Conservation (phyloP, 2,329 filamentous ascomycete species). For the Phyllosticta citrichinensis region DNA sequence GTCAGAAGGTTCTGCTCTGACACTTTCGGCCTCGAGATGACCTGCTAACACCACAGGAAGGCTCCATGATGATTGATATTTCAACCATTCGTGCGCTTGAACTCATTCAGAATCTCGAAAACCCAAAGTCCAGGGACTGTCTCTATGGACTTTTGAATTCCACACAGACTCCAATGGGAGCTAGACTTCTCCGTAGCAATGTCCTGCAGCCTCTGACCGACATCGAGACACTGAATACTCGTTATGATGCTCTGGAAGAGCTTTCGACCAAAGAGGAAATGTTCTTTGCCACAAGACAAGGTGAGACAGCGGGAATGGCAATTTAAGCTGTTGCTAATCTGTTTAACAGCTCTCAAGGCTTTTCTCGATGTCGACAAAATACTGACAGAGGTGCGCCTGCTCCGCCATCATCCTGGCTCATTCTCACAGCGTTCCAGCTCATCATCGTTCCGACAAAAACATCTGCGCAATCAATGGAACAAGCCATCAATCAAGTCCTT, state of each 20-base stretch:
- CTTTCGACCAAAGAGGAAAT: conserved; percentile 73
- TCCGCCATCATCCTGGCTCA: conserved; percentile 11
- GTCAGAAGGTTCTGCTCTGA: conserved; percentile 43
- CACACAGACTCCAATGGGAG: conserved; percentile 81
- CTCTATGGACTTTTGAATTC: conserved; percentile 79
- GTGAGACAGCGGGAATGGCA: conserved; percentile 21
- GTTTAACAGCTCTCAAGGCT: conserved; percentile 53
- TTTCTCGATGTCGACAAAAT: conserved; percentile 74
- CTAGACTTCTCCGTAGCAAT: conserved; percentile 70
- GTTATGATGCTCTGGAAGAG: conserved; percentile 79
- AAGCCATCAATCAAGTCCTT: conserved; percentile 76
- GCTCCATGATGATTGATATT: conserved; percentile 92
- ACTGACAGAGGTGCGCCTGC: conserved; percentile 53
- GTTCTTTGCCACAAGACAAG: conserved; percentile 65
- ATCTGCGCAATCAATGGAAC: conserved; percentile 61
- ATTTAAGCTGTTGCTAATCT: conserved; percentile 1
- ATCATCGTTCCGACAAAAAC: conserved; percentile 62
- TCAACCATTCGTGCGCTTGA: conserved; percentile 81
- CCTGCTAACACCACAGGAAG: conserved; percentile 20
- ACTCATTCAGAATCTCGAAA: conserved; percentile 76
- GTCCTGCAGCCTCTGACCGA: conserved; percentile 82
- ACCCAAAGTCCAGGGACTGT: conserved; percentile 67
- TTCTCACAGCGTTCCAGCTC: conserved; percentile 41
- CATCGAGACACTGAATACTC: conserved; percentile 53
- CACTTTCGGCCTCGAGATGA: too few relatives aligned